Evolutionary conservation across 768 basidiomycete genomes (phyloP).

Genomic region (Tephrocybe sp.): DNA sequence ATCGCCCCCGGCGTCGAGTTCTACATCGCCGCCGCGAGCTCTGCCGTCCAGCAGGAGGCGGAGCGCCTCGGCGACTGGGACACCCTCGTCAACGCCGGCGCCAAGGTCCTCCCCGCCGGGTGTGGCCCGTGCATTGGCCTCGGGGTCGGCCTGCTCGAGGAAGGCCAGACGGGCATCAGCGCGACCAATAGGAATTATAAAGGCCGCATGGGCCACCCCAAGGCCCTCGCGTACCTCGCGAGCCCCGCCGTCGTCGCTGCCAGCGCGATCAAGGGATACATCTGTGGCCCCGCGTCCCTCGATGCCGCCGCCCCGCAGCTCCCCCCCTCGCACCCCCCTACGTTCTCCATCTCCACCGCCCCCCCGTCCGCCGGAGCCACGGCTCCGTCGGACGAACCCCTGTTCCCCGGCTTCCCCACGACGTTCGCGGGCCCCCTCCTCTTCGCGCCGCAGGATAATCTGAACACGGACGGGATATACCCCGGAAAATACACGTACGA

Average conservation of each 20-base stretch:
- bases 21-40: constrained; percentile 95
- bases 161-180: constrained; percentile 94
- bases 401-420: constrained; percentile 81
- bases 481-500: constrained; percentile 99
- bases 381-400: constrained; percentile 50
- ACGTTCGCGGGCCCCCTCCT: constrained; percentile 83
- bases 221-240: constrained; percentile 93
- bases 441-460: constrained; percentile 94
- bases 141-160: constrained; percentile 88
- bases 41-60: constrained; percentile 87
- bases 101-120: constrained; percentile 90
- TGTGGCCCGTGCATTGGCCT: constrained; percentile 99
- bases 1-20: constrained; percentile 92
- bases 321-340: constrained; percentile 52
- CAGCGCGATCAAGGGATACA: constrained; percentile 89
- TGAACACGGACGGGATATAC: constrained; percentile 98
- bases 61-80: constrained; percentile 90
- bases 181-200: constrained; percentile 99
- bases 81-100: constrained; percentile 81
- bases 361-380: constrained; percentile 27
- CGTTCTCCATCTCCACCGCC: constrained; percentile 51
- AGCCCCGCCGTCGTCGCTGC: constrained; percentile 98
- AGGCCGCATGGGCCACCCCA: constrained; percentile 96
- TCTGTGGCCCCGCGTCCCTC: constrained; percentile 76
- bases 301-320: constrained; percentile 45